phyloP scores from a whole-genome alignment of 306 rosid genomes.

The Elaeagnus macrophylla region DNA sequence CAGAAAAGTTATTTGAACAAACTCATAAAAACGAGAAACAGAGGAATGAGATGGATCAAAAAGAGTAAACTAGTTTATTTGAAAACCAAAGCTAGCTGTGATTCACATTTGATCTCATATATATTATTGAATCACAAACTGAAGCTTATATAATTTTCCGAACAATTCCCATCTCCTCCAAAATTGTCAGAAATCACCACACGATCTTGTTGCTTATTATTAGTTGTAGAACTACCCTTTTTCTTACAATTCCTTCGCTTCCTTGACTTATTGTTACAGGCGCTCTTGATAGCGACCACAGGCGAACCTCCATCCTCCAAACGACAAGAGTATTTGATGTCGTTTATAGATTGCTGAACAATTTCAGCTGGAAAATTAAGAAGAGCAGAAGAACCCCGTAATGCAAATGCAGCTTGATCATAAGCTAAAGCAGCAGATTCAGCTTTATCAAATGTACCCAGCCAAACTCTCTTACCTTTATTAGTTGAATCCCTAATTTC shows the following conservation, averaged over 20 bases:
- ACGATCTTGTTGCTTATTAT: too few species aligned
- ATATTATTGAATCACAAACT: too few species aligned
- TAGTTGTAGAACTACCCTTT: neutral
- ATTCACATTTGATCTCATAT: too few species aligned
- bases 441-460: conserved; percentile 81
- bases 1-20: too few species aligned
- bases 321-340: conserved; percentile 14
- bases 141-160: too few species aligned
- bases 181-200: too few species aligned
- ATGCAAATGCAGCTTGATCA: conserved; percentile 78
- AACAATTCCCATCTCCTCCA: too few species aligned
- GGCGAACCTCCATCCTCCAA: conserved; percentile 47
- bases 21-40: too few species aligned
- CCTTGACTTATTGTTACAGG: conserved; percentile 20
- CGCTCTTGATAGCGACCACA: conserved; percentile 53
- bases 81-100: too few species aligned
- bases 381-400: conserved; percentile 61
- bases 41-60: too few species aligned
- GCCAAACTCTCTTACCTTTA: conserved; percentile 80
- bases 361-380: conserved; percentile 60
- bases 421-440: conserved; percentile 87
- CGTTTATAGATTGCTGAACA: conserved; percentile 36
- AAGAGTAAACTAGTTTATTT: too few species aligned
- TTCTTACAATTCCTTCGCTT: conserved; percentile 2
- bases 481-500: conserved; percentile 92